phyloP scores from a whole-genome alignment of 1,284 basidiomycete species.

The Stereum hirsutum region DNA sequence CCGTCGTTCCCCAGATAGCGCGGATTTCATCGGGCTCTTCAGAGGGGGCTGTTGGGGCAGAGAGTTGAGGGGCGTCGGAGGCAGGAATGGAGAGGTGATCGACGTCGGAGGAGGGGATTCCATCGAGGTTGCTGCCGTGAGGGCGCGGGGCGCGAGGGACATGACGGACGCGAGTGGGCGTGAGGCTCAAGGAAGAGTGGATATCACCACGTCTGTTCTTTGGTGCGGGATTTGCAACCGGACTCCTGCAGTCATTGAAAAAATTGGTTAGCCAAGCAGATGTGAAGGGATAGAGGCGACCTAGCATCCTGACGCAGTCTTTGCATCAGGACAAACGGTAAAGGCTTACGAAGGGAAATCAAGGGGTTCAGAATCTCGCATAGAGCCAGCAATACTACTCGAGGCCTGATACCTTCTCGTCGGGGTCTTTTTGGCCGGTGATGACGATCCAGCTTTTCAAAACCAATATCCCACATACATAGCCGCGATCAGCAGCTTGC shows the following conservation, averaged over 20 bases:
- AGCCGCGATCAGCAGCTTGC: neutral
- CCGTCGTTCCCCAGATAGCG: slow-evolving; percentile 95
- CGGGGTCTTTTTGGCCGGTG: slow-evolving; percentile 35
- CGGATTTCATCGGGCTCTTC: slow-evolving; percentile 72
- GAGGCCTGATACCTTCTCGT: slow-evolving; percentile 28
- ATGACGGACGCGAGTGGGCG: slow-evolving; percentile 46
- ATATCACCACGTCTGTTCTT: slow-evolving; percentile 76
- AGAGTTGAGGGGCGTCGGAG: slow-evolving; percentile 56
- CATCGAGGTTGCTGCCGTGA: slow-evolving; percentile 20
- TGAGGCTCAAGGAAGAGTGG: slow-evolving; percentile 64
- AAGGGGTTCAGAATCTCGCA: slow-evolving; percentile 49
- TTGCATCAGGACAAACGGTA: neutral
- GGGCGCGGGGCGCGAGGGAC: slow-evolving; percentile 24
- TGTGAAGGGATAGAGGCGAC: neutral
- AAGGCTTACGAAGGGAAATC: slow-evolving; percentile 48
- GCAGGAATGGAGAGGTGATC: slow-evolving; percentile 46
- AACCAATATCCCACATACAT: neutral
- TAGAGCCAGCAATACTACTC: slow-evolving; percentile 19
- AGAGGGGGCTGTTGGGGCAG: slow-evolving; percentile 52
- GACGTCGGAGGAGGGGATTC: slow-evolving; percentile 48
- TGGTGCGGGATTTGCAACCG: slow-evolving; percentile 39
- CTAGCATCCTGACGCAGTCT: too few species aligned
- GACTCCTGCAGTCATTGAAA: slow-evolving; percentile 14
- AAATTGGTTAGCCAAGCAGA: neutral
- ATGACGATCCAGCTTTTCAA: slow-evolving; percentile 44